phyloP scores from a whole-genome alignment of 495 filamentous ascomycete genomes.

The Aspergillus wentii region DNA sequence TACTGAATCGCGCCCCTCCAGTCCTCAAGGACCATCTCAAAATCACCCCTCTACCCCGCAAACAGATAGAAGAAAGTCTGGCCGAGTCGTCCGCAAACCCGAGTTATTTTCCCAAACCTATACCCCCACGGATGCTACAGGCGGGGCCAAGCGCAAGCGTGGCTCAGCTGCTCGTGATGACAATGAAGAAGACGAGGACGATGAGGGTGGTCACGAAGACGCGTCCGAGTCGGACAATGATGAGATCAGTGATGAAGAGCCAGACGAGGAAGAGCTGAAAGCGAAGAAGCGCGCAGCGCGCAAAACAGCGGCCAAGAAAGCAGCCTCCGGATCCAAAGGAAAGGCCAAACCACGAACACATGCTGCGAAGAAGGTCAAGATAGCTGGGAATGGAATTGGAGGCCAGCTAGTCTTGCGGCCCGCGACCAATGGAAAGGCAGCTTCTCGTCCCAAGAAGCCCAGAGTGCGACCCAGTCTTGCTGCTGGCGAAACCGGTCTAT shows the following conservation, averaged over 20 bases:
- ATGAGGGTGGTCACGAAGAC: conserved; percentile 50
- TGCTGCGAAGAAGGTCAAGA: conserved; percentile 55
- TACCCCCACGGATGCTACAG: conserved; percentile 25
- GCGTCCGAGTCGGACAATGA: conserved; percentile 49
- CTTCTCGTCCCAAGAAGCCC: conserved; percentile 45
- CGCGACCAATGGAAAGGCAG: conserved; percentile 38
- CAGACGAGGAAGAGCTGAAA: conserved; percentile 63
- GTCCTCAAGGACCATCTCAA: conserved; percentile 16
- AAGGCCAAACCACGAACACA: conserved; percentile 21
- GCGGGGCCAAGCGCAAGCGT: conserved; percentile 53
- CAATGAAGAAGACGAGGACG: conserved; percentile 40
- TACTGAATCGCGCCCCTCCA: conserved; percentile 26
- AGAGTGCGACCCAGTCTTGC: conserved; percentile 60
- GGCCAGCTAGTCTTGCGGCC: conserved; percentile 47
- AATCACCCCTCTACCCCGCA: conserved; percentile 30
- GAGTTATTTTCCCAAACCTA: conserved; percentile 53
- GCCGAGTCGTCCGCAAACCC: conserved; percentile 72
- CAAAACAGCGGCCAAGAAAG: conserved; percentile 58
- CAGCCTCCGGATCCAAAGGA: conserved; percentile 34
- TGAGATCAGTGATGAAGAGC: conserved; percentile 44
- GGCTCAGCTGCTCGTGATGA: conserved; percentile 19
- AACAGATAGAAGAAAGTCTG: conserved; percentile 69
- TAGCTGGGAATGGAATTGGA: conserved; percentile 50
- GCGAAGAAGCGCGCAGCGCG: conserved; percentile 47
- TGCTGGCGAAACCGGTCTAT: conserved; percentile 65